These are phyloP conservation scores for Penicillium sp. DNA, from an alignment of 2,329 filamentous ascomycete species.

Conservation along the genomic window DNA sequence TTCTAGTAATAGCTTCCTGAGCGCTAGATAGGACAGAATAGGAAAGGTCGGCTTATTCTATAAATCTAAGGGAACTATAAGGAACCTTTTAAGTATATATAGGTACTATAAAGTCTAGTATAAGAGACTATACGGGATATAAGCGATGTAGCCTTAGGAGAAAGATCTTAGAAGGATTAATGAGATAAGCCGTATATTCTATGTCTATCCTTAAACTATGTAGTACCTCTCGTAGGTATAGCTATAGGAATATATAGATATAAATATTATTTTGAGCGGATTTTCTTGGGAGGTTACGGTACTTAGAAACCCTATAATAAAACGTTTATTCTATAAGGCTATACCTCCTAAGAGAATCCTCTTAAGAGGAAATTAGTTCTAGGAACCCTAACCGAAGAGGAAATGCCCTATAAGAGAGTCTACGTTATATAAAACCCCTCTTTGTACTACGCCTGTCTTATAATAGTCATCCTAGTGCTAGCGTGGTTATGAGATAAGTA, in stretches of 20 bases:
- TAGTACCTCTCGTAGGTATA: background rate
- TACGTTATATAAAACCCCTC: slow-evolving; percentile 3
- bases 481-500: background rate
- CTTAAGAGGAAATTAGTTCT: slow-evolving; percentile 9
- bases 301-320: slow-evolving; percentile 4
- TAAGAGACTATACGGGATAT: background rate
- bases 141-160: background rate
- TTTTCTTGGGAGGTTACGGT: slow-evolving; percentile 1
- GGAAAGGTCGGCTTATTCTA: background rate
- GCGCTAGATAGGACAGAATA: slow-evolving; percentile 2
- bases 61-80: slow-evolving; percentile 1
- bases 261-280: background rate
- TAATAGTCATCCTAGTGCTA: slow-evolving; percentile 7
- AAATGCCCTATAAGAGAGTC: slow-evolving; percentile 2
- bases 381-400: background rate
- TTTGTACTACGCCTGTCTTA: background rate
- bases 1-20: slow-evolving; percentile 11
- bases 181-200: background rate
- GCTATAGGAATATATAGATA: background rate
- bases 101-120: background rate
- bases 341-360: background rate
- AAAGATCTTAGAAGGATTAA: slow-evolving; percentile 1
- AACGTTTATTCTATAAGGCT: background rate
- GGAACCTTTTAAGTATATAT: background rate
- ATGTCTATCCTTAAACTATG: background rate